Evolutionary conservation across 1,139 yeast genomes (phyloP), one percentile per base, ranked within the genome.

Genomic region (Blastobotrys arbuscula): DNA sequence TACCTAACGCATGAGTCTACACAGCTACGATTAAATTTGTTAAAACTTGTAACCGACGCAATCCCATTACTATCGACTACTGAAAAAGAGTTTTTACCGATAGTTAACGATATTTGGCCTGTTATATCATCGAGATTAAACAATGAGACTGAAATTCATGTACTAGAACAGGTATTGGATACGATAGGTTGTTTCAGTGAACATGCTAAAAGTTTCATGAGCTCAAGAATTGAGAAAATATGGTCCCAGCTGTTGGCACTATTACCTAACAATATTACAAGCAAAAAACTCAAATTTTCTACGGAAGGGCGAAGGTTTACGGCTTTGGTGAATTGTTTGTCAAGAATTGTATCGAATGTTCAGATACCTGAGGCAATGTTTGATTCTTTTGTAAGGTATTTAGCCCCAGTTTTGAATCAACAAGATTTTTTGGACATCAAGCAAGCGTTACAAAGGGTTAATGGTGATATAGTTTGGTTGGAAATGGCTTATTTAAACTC

Each of bases 101-200:
- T 82, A 1, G 71, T 85, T 2, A 83, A 94, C 1, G 71, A 76
- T 2, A 67, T 78, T 16, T 92, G 97, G 97, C 82, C 84, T 2
- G 65, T 72, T 3, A 45, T 71, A 2, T 55, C 60, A 0, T 55
- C 62, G 1, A 57, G 66, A 3, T 53, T 68, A 4, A 67, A 66
- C 43, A 62, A 64, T 20, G 39, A 36, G 13, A 53, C 58, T 4
- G 65, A 66, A 26, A 45, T 53, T 0, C 60, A 55, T 6, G 65
- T 78, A 0, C 66, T 73, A 0, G 71, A 68, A 23, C 63, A 69
- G 9, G 63, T 77, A 0, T 53, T 70, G n/a, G 60, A 60, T n/a
- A 67, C 74, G 2, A 59, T 78, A 10, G 60, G 61, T 2, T 59
- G 56, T 10, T 56, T 78, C 16, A 64, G 81, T 5, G 59, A 57